These are phyloP conservation scores for Xylaria palmicola DNA, from an alignment of 495 filamentous ascomycete species.

Conservation along the genomic window DNA sequence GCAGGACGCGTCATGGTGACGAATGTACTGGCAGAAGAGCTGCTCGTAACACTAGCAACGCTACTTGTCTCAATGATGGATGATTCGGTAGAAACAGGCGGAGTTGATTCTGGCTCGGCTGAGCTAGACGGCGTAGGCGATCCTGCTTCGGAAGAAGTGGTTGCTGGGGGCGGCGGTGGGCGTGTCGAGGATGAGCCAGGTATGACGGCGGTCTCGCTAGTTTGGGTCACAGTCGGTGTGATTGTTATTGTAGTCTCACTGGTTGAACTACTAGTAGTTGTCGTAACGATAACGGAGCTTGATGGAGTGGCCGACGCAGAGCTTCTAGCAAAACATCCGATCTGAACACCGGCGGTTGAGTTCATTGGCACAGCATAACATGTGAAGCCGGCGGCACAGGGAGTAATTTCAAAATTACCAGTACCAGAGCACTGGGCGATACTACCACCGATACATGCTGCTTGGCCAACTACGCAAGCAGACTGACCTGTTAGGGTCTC, in stretches of 20 bases:
- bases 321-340: conserved; percentile 30
- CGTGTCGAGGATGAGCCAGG: neutral
- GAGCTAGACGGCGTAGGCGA: neutral
- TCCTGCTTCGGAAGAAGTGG: conserved; percentile 1
- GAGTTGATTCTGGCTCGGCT: neutral
- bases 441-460: conserved; percentile 41
- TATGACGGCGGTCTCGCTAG: neutral
- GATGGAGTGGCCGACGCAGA: neutral
- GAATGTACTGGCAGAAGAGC: conserved; percentile 4
- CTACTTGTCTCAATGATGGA: neutral
- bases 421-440: conserved; percentile 30
- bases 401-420: conserved; percentile 31
- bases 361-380: conserved; percentile 47
- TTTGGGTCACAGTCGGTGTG: conserved; percentile 11
- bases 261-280: neutral
- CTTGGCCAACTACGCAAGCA: conserved; percentile 37
- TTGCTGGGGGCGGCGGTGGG: neutral
- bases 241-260: neutral
- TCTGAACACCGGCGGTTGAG: conserved; percentile 32
- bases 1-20: conserved; percentile 6
- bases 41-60: neutral
- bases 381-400: conserved; percentile 27
- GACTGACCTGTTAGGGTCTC: conserved; percentile 36
- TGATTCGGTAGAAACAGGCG: neutral
- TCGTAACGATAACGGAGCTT: neutral